Percentiles rank a stretch among this genome's conserved stretches.
Evolutionary conservation across 345 rosid species (phyloP).

Genomic region (Erysimum cheiranthoides): DNA sequence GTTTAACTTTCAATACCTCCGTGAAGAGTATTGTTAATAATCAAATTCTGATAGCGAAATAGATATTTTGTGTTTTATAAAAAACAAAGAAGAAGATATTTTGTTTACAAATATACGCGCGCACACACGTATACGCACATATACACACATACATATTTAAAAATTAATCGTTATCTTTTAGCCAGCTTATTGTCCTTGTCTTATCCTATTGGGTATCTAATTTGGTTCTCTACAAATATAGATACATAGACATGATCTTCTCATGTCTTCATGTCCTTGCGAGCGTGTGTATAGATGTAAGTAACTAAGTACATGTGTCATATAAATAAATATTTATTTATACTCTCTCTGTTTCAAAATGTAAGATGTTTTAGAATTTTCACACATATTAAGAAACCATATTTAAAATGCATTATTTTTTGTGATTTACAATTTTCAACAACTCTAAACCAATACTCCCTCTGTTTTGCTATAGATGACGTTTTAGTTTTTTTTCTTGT

Average conservation of each 20-base stretch:
- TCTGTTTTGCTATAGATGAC: too few species aligned
- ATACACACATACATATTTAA: not conserved
- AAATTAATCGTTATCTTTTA: not conserved
- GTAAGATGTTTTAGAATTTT: too few species aligned
- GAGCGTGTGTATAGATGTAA: slow-evolving; percentile 31
- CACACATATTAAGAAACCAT: too few species aligned
- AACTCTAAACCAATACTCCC: too few species aligned
- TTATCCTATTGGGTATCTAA: slow-evolving; percentile 35
- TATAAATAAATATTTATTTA: not conserved
- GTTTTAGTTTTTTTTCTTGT: too few species aligned
- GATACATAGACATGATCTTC: slow-evolving; percentile 34
- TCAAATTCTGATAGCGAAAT: slow-evolving; percentile 25
- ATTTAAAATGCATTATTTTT: too few species aligned
- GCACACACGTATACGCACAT: not conserved
- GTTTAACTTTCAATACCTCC: slow-evolving; percentile 11
- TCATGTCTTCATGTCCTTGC: slow-evolving; percentile 31
- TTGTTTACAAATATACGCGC: slow-evolving; percentile 1
- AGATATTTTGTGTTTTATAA: slow-evolving; percentile 22
- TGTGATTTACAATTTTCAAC: too few species aligned
- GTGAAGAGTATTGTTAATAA: slow-evolving; percentile 19
- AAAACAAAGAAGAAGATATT: slow-evolving; percentile 34
- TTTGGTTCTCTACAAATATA: slow-evolving; percentile 32
- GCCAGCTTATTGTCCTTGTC: slow-evolving; percentile 21
- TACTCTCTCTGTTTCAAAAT: too few species aligned
- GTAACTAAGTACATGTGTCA: slow-evolving; percentile 30